Conservation (phyloP, 2,329 filamentous ascomycete genomes). For the Phyllosticta capitalensis region DNA sequence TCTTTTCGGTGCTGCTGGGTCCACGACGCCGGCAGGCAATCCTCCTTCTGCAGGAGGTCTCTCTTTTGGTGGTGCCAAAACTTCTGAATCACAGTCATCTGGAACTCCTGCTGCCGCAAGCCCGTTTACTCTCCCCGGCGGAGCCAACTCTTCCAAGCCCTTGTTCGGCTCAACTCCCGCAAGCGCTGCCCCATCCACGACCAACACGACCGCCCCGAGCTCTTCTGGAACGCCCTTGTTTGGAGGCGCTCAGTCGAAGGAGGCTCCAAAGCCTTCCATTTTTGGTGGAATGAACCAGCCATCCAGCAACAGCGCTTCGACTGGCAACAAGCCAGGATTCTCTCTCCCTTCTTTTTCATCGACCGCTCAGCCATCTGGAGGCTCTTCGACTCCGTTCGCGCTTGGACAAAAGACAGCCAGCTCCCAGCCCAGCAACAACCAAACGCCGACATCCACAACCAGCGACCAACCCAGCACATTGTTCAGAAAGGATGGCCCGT, state of each 20-base stretch:
- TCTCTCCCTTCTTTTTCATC: conserved; percentile 1
- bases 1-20: conserved; percentile 13
- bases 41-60: conserved; percentile 14
- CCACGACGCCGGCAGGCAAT: conserved; percentile 30
- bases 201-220: background rate
- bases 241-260: background rate
- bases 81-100: conserved; percentile 3
- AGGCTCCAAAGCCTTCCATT: background rate
- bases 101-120: conserved; percentile 1
- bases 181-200: background rate
- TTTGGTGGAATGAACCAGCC: background rate
- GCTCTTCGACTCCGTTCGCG: background rate
- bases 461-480: background rate
- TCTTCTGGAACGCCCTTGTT: background rate
- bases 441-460: background rate
- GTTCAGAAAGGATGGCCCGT: background rate
- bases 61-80: conserved; percentile 3
- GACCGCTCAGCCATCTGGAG: conserved; percentile 10
- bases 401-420: background rate
- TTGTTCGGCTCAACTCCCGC: background rate
- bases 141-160: background rate
- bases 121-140: background rate
- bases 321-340: background rate
- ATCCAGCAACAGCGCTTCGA: background rate
- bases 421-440: background rate